These are phyloP conservation scores for Citrus sp. DNA, from an alignment of 345 rosid species.

Conservation along the genomic window DNA sequence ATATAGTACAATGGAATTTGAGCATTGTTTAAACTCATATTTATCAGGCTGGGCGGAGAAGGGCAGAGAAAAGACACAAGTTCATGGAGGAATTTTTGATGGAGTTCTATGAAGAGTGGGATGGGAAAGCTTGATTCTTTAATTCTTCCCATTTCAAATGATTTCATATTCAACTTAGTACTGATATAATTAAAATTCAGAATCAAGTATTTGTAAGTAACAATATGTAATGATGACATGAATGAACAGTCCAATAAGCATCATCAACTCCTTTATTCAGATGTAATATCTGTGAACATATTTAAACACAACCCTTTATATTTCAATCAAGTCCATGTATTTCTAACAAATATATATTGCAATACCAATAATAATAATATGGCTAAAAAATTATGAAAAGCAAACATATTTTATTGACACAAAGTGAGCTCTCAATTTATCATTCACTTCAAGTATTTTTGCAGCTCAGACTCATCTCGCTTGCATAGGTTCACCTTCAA, in stretches of 20 bases:
- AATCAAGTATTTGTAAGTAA: too few relatives aligned
- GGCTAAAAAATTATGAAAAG: background rate
- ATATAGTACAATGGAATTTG: background rate
- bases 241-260: too few relatives aligned
- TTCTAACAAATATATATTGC: background rate
- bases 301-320: background rate
- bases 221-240: too few relatives aligned
- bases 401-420: background rate
- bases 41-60: constrained; percentile 64
- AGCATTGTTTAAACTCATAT: background rate
- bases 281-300: background rate
- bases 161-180: too few relatives aligned
- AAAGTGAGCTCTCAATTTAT: too few relatives aligned
- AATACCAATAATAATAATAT: background rate
- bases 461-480: constrained; percentile 35
- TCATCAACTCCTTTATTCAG: background rate
- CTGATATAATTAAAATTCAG: too few relatives aligned
- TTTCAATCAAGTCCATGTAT: background rate
- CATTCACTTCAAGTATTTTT: constrained; percentile 9
- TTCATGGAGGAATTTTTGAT: constrained; percentile 68
- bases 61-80: constrained; percentile 75
- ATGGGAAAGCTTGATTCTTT: constrained; percentile 49
- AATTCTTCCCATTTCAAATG: too few relatives aligned
- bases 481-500: constrained; percentile 45
- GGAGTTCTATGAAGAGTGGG: constrained; percentile 79